Base-by-base conservation (phyloP, 495 filamentous ascomycete genomes). In the Cudoniella acicularis region DNA sequence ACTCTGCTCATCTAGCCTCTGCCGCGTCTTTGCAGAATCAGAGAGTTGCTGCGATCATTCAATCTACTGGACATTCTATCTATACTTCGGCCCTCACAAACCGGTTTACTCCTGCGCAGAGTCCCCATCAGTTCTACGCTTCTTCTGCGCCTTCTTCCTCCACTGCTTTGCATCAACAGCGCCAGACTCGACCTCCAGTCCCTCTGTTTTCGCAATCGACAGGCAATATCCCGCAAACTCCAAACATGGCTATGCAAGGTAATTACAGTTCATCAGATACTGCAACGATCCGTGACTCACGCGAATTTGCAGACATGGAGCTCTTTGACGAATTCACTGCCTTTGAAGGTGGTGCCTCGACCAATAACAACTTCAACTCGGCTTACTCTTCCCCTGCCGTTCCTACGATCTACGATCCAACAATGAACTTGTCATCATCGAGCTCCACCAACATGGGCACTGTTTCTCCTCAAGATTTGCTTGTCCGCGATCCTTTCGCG, bases 391-490 rank as follows among this genome's bases (percentile, higher is more conserved):
- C 80, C 27, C 79, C 80, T 8, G 77, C 74, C 30, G 69, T 82
- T 16, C 70, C 72, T 13, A 73, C 67, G 21, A 71, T 74, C 48
- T 77, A 76, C 65, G 79, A 81, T 67, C 49, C 63, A 58, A 76
- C 65, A 64, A 68, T 54, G 72, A 68, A 42, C 68, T 75, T 36
- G 71, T 74, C 69, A 61, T 73, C 21, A 59, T 71, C 47, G 65
- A 71, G 64, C 56, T 69, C 67, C 49, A 69, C 58, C 55, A 80
- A 81, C 69, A 67, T 82, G 67, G 83, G 77, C 63, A 96, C 92
- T 18, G 80, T 98, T 49, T 98, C 93, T 54, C 93, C 93, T 13
- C 85, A 87, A 70, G 91, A 96, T 64, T 74, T 96, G 45, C 79
- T 91, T 68, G 72, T 88, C 60, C 66, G 70, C 52, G 87, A 91